Percentiles rank a stretch among this genome's conserved stretches.
Evolutionary conservation across 108 stramenopile species (phyloP).

Genomic region (Stephanodiscus triporus): DNA sequence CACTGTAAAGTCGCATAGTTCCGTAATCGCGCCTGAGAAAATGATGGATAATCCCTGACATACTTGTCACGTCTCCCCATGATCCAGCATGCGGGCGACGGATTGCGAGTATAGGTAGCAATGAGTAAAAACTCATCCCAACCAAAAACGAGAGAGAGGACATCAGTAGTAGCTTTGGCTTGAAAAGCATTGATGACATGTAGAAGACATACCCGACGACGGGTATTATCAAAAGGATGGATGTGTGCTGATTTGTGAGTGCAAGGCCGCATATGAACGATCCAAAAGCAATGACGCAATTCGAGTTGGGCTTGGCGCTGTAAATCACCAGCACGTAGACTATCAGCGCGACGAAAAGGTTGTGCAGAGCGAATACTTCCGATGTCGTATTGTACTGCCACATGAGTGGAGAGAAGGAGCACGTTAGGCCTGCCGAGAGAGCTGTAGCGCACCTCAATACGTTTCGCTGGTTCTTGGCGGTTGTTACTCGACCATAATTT

Average conservation of each 20-base stretch:
- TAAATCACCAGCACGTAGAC: slow-evolving; percentile 30
- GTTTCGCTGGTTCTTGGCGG: neutral
- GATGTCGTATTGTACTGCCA: slow-evolving; percentile 84
- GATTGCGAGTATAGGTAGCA: slow-evolving; percentile 53
- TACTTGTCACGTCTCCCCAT: slow-evolving; percentile 71
- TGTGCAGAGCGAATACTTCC: slow-evolving; percentile 91
- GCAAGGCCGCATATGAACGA: slow-evolving; percentile 72
- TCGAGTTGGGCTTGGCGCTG: neutral
- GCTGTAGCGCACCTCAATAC: slow-evolving; percentile 18
- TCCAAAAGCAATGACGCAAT: slow-evolving; percentile 27
- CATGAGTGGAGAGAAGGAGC: slow-evolving; percentile 66
- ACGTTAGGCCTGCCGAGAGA: slow-evolving; percentile 39
- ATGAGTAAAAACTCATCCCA: slow-evolving; percentile 56
- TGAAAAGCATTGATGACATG: slow-evolving; percentile 26
- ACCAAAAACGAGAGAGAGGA: slow-evolving; percentile 37
- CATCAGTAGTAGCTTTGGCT: slow-evolving; percentile 18
- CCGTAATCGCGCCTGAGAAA: slow-evolving; percentile 77
- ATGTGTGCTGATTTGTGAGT: slow-evolving; percentile 84
- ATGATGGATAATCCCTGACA: slow-evolving; percentile 67
- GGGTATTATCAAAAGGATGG: slow-evolving; percentile 60
- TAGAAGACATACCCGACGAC: slow-evolving; percentile 42
- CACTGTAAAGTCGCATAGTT: slow-evolving; percentile 65
- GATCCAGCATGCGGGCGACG: slow-evolving; percentile 59
- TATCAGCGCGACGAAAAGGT: slow-evolving; percentile 58
- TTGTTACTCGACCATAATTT: neutral